Evolutionary conservation across 805 yeast species (phyloP).

Genomic region (Kuraishia ogatae): DNA sequence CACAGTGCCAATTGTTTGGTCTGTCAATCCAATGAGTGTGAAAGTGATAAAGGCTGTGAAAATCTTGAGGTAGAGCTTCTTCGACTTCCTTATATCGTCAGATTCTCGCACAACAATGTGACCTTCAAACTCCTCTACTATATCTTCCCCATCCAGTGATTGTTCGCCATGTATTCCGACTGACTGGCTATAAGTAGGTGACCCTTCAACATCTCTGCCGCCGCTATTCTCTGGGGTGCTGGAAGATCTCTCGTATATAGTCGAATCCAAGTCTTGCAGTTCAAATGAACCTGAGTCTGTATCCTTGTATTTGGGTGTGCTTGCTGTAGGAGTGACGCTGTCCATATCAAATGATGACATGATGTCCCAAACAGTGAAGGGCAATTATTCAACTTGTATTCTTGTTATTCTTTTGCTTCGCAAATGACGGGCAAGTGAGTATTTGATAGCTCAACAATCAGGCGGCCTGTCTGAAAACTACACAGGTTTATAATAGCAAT

Average conservation of each 20-base stretch:
- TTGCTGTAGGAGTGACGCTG: background rate
- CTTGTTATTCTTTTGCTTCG: too few species aligned
- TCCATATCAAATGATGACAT: background rate
- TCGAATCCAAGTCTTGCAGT: background rate
- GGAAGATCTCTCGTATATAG: background rate
- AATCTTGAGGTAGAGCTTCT: slow-evolving; percentile 34
- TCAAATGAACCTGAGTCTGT: background rate
- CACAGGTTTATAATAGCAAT: too few species aligned
- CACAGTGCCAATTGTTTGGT: slow-evolving; percentile 53
- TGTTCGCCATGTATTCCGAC: background rate
- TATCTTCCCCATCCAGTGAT: background rate
- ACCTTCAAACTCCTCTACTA: slow-evolving; percentile 11
- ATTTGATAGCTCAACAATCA: too few species aligned
- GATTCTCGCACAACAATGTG: slow-evolving; percentile 25
- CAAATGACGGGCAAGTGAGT: too few species aligned
- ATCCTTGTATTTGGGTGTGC: background rate
- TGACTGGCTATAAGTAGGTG: background rate
- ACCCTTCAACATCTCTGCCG: background rate
- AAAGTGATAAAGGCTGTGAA: slow-evolving; percentile 28
- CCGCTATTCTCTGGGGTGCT: background rate
- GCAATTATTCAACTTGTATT: too few species aligned
- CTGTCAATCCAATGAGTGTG: slow-evolving; percentile 44
- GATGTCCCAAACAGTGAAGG: background rate
- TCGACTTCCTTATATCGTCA: slow-evolving; percentile 28
- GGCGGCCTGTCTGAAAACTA: too few species aligned